Evolutionary conservation across 2,329 filamentous ascomycete species (phyloP).

Genomic region (Aspergillus clavatus): DNA sequence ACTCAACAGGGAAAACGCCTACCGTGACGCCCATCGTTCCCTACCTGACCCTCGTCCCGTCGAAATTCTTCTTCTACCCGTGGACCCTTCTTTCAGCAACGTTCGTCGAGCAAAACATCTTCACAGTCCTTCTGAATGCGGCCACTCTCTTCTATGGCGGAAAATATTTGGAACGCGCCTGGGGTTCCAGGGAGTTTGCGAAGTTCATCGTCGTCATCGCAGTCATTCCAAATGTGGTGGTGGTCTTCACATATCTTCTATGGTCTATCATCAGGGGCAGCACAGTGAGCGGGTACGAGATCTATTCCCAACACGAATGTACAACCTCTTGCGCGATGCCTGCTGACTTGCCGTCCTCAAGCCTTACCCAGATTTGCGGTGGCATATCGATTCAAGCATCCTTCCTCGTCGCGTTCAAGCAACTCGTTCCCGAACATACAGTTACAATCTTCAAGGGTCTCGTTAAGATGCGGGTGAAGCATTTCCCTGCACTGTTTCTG

Average conservation of each 20-base stretch:
- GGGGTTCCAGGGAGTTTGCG: conserved; percentile 85
- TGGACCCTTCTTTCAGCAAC: conserved; percentile 88
- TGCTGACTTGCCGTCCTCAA: conserved; percentile 40
- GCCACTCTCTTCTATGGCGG: conserved; percentile 85
- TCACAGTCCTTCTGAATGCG: conserved; percentile 73
- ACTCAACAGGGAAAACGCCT: conserved; percentile 49
- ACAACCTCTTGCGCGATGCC: conserved; percentile 13
- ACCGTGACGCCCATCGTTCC: conserved; percentile 62
- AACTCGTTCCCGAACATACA: conserved; percentile 94
- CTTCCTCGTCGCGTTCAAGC: conserved; percentile 95
- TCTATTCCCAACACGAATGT: conserved; percentile 16
- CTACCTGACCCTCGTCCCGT: conserved; percentile 82
- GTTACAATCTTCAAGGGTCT: conserved; percentile 88
- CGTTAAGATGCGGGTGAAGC: conserved; percentile 80
- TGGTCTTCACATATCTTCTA: conserved; percentile 68
- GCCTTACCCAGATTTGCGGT: conserved; percentile 76
- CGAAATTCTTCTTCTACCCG: conserved; percentile 77
- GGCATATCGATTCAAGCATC: conserved; percentile 84
- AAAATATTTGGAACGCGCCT: conserved; percentile 90
- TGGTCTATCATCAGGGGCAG: conserved; percentile 61
- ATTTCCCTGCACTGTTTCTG: conserved; percentile 71
- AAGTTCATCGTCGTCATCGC: conserved; percentile 79
- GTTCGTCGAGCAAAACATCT: conserved; percentile 87
- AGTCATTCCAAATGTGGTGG: conserved; percentile 73
- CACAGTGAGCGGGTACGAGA: conserved; percentile 34